phyloP scores from a whole-genome alignment of 2,329 filamentous ascomycete species.

The Aspergillus sp. region DNA sequence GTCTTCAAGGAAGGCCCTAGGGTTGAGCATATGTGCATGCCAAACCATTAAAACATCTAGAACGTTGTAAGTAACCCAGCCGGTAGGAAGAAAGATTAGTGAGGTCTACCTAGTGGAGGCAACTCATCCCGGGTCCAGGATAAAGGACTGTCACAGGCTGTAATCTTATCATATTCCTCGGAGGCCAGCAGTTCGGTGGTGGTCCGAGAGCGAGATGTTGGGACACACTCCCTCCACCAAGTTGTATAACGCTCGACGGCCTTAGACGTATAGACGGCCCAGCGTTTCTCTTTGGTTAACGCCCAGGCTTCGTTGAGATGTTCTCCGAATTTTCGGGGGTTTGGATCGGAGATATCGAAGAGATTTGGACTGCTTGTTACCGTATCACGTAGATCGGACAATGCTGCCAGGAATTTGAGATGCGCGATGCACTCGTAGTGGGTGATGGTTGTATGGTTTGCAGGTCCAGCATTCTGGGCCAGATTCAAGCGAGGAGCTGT shows the following conservation, averaged over 20 bases:
- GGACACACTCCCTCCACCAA: conserved; percentile 59
- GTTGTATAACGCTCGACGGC: conserved; percentile 67
- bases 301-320: conserved; percentile 46
- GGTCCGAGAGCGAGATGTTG: conserved; percentile 9
- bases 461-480: conserved; percentile 6
- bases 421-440: conserved; percentile 67
- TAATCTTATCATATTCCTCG: conserved; percentile 34
- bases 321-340: conserved; percentile 37
- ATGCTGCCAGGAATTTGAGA: conserved; percentile 68
- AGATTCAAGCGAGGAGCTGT: conserved; percentile 29
- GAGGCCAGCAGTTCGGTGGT: conserved; percentile 20
- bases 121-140: conserved; percentile 47
- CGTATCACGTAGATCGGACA: conserved; percentile 66
- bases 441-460: conserved; percentile 27
- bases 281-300: conserved; percentile 68
- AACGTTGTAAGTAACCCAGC: background rate
- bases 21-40: conserved; percentile 78
- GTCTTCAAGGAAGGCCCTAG: conserved; percentile 72
- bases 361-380: conserved; percentile 66
- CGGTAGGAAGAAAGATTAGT: background rate
- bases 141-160: conserved; percentile 22
- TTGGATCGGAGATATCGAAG: conserved; percentile 60
- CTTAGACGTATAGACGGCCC: conserved; percentile 67
- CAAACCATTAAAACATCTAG: conserved; percentile 75
- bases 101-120: conserved; percentile 58